These are phyloP conservation scores for Ramichloridium luteum DNA, from an alignment of 2,329 filamentous ascomycete genomes.

Conservation along the genomic window DNA sequence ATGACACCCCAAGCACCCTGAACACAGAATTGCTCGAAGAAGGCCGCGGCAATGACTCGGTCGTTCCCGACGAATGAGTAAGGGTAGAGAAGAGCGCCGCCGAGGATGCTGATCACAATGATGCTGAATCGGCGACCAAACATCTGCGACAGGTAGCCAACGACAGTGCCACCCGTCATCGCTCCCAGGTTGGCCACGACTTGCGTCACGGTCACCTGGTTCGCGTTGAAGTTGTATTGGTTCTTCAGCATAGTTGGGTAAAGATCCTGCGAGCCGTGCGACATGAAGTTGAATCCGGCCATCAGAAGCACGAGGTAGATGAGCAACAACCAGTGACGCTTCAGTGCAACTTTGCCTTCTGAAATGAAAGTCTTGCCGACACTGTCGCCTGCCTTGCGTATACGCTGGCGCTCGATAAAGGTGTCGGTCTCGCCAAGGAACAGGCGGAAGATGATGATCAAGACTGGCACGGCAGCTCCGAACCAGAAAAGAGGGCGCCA, in stretches of 20 bases:
- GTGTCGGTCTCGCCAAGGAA: slow-evolving; percentile 67
- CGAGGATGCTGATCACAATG: slow-evolving; percentile 42
- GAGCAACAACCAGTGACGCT: slow-evolving; percentile 67
- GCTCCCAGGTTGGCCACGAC: slow-evolving; percentile 40
- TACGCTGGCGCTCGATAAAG: slow-evolving; percentile 53
- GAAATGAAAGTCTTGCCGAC: slow-evolving; percentile 56
- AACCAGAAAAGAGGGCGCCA: slow-evolving; percentile 91
- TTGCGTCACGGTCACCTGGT: slow-evolving; percentile 37
- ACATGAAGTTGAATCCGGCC: slow-evolving; percentile 90
- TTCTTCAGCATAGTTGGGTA: slow-evolving; percentile 50
- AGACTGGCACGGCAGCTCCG: slow-evolving; percentile 62
- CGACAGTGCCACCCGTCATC: slow-evolving; percentile 34
- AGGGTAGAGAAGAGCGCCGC: slow-evolving; percentile 69
- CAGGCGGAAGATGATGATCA: slow-evolving; percentile 70
- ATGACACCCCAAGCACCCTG: slow-evolving; percentile 28
- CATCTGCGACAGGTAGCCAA: slow-evolving; percentile 35
- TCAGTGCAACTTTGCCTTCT: slow-evolving; percentile 68
- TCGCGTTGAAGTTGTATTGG: slow-evolving; percentile 42
- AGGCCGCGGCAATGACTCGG: slow-evolving; percentile 63
- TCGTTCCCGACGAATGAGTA: slow-evolving; percentile 58
- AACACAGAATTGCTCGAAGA: slow-evolving; percentile 52
- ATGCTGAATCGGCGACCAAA: slow-evolving; percentile 38
- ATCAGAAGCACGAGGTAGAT: slow-evolving; percentile 75
- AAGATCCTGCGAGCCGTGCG: slow-evolving; percentile 59
- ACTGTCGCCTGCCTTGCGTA: slow-evolving; percentile 48